Evolutionary conservation across 345 rosid genomes (phyloP).

Genomic region (Eucalyptus victrix): DNA sequence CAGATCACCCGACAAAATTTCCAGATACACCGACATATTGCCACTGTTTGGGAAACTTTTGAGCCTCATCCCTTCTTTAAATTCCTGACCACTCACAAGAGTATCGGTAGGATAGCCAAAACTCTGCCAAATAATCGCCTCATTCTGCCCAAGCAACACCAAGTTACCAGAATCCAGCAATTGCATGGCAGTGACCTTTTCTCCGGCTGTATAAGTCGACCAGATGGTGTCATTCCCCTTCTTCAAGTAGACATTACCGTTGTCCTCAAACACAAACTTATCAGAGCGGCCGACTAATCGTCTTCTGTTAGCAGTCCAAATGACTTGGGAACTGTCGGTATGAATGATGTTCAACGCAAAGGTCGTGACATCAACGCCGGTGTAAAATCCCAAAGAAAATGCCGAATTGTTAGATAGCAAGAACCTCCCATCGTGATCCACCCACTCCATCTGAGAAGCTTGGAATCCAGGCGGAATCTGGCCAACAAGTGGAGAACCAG

Average conservation of each 20-base stretch:
- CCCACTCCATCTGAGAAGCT: slow-evolving; percentile 26
- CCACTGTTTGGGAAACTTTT: slow-evolving; percentile 3
- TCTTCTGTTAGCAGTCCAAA: slow-evolving; percentile 38
- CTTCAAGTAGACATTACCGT: slow-evolving; percentile 24
- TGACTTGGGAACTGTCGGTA: not conserved
- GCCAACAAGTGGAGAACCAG: slow-evolving; percentile 4
- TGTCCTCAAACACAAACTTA: slow-evolving; percentile 17
- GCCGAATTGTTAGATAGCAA: slow-evolving; percentile 17
- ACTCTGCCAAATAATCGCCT: slow-evolving; percentile 39
- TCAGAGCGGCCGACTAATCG: slow-evolving; percentile 6
- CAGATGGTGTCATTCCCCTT: slow-evolving; percentile 6
- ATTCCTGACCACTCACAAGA: slow-evolving; percentile 22
- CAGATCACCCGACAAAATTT: slow-evolving; percentile 14
- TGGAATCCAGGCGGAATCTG: slow-evolving; percentile 28
- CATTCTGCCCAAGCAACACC: slow-evolving; percentile 17
- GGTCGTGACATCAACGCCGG: not conserved
- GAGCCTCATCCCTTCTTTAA: slow-evolving; percentile 21
- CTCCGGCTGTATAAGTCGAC: slow-evolving; percentile 16
- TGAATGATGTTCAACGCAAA: slow-evolving; percentile 20
- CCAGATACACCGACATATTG: slow-evolving; percentile 4
- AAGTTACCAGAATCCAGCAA: slow-evolving; percentile 41
- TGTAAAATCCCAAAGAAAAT: slow-evolving; percentile 26
- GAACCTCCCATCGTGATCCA: slow-evolving; percentile 18
- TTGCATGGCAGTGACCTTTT: slow-evolving; percentile 13
- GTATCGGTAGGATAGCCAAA: slow-evolving; percentile 29